Evolutionary conservation across 371 early-diverging fungal species (phyloP), one percentile per base, ranked within the genome.

Genomic region (Capillidium rhysosporum): DNA sequence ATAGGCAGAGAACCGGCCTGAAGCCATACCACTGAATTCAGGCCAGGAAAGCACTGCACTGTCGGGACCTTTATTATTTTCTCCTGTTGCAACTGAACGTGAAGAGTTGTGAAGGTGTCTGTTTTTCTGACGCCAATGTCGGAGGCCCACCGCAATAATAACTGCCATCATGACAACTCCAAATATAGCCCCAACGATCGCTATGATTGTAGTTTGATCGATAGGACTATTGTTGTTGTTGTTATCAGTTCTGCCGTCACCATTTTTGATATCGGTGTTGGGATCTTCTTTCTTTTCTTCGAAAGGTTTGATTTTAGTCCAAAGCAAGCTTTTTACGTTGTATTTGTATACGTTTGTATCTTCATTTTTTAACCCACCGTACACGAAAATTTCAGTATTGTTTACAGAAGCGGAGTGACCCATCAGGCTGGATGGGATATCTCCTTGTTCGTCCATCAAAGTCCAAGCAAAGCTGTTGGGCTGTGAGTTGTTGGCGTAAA

Each of bases 91-190:
- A 8, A 21, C 43, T 16, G 16, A 43, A 14, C 21, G 43, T 43
- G 9, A 18, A 16, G 8, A 29, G 14, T 34, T 28, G 28, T 51
- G 12, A 31, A 40, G 8, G 12, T 40, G 41, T 43, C 16, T 3
- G 44, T 44, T 41, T 30, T 53, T 53, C 31, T 53, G 18, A 26
- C 54, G 54, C 54, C 54, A 53, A 26, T 40, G 54, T 9, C 44
- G n/a, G 7, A 53, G 16, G 20, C 41, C 40, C 3, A 53, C 40
- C 1, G 28, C 43, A 44, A 53, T 39, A 1, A 39, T 40, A 14
- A 28, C 44, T 2, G 21, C 54, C 43, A 53, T 53, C 26, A 25
- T 40, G 20, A 43, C 3, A 29, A 53, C 40, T 24, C 43, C 54
- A 53, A 53, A 43, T 16, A 53, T 12, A 7, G 54, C 26, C 23